These are phyloP conservation scores for Tolypocladium cylindrosporum DNA, from an alignment of 2,329 filamentous ascomycete species.

Conservation along the genomic window DNA sequence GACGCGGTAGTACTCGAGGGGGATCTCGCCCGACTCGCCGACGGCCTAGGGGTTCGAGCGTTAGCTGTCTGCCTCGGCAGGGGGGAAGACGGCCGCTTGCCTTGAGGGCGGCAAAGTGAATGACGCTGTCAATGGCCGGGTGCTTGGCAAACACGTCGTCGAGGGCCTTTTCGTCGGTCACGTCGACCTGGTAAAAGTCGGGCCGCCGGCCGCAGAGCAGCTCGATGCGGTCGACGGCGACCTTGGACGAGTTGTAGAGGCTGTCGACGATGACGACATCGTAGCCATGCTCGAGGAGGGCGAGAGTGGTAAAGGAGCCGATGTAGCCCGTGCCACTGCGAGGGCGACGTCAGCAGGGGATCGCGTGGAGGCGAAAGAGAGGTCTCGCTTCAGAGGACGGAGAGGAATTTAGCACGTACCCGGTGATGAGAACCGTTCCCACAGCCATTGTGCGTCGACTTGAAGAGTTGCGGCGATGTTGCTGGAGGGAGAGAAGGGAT, in stretches of 20 bases:
- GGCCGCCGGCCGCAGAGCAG: constrained; percentile 84
- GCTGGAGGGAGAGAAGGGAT: neutral
- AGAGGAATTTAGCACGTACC: constrained; percentile 41
- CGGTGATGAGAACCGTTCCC: constrained; percentile 84
- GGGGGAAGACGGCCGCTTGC: constrained; percentile 18
- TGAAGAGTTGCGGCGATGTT: neutral
- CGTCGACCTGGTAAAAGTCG: constrained; percentile 73
- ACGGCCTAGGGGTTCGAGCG: constrained; percentile 55
- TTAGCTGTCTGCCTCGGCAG: constrained; percentile 2
- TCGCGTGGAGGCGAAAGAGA: neutral
- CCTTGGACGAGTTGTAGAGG: constrained; percentile 91
- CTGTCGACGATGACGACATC: constrained; percentile 95
- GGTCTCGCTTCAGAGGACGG: neutral
- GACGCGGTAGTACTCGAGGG: constrained; percentile 94
- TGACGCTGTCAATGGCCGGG: constrained; percentile 92
- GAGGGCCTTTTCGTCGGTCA: constrained; percentile 75
- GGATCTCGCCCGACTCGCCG: constrained; percentile 87
- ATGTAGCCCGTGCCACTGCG: constrained; percentile 95
- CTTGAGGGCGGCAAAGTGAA: constrained; percentile 98
- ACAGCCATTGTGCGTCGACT: constrained; percentile 52
- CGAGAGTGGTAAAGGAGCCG: constrained; percentile 89
- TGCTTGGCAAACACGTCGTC: constrained; percentile 83
- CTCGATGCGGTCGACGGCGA: constrained; percentile 90
- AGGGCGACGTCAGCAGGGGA: neutral
- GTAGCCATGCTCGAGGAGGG: constrained; percentile 88